Conservation (phyloP, 306 rosid genomes). For the Rosa rugosa region DNA sequence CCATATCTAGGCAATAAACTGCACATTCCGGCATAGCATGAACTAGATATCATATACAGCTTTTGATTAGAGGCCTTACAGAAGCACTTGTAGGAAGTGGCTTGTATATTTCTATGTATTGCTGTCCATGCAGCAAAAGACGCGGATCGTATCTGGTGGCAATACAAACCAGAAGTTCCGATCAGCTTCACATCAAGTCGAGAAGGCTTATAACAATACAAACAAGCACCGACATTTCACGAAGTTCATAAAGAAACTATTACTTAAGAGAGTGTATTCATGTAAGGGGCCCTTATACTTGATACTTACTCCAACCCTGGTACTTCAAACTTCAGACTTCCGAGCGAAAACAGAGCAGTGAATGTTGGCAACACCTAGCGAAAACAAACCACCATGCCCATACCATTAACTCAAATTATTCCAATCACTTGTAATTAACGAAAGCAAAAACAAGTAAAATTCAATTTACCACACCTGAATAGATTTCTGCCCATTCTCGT, state of each 20-base stretch:
- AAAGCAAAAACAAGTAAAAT: neutral
- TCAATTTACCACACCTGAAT: conserved; percentile 54
- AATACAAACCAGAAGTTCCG: conserved; percentile 13
- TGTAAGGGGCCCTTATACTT: conserved; percentile 10
- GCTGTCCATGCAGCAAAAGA: conserved; percentile 90
- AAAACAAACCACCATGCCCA: conserved; percentile 1
- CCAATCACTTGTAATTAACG: neutral
- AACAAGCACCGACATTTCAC: conserved; percentile 10
- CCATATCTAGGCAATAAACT: neutral
- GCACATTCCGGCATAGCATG: neutral
- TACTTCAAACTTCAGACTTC: conserved; percentile 24
- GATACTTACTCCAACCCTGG: conserved; percentile 84
- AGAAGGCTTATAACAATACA: conserved; percentile 7
- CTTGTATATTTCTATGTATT: conserved; percentile 80
- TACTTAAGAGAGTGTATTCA: neutral
- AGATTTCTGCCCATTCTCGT: conserved; percentile 63
- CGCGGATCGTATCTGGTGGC: conserved; percentile 74
- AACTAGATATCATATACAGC: conserved; percentile 5
- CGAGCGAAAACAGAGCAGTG: conserved; percentile 53
- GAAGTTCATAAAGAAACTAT: neutral
- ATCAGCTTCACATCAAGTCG: conserved; percentile 1
- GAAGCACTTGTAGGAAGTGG: conserved; percentile 73
- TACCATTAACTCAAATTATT: neutral
- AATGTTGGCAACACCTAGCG: conserved; percentile 84
- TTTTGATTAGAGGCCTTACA: conserved; percentile 47